Conservation (phyloP, 163 green algal genomes). For the Chlamydomonas reinhardtii region DNA sequence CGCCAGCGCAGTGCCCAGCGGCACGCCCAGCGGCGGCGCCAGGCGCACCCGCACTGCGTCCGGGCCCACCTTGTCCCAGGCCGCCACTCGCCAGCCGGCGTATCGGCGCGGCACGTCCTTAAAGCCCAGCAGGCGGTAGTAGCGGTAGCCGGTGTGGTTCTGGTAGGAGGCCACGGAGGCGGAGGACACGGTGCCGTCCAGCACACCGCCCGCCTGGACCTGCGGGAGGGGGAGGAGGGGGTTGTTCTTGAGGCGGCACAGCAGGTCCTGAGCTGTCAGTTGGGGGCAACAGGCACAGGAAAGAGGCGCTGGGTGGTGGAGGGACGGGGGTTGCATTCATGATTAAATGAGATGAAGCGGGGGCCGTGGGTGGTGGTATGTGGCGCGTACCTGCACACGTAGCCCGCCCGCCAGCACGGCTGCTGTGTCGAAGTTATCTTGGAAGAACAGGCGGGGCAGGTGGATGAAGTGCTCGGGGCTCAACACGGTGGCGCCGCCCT, state of each 20-base stretch:
- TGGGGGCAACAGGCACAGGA: too few species aligned
- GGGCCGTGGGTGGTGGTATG: too few species aligned
- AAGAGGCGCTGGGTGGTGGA: too few species aligned
- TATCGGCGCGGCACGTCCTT: constrained; percentile 50
- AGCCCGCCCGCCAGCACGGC: constrained; percentile 39
- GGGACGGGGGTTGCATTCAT: too few species aligned
- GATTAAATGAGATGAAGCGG: too few species aligned
- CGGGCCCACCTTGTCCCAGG: constrained; percentile 37
- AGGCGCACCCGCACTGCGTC: constrained; percentile 32
- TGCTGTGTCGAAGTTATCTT: constrained; percentile 51
- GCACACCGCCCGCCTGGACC: constrained; percentile 26
- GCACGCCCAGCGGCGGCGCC: constrained; percentile 21
- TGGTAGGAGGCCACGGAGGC: constrained; percentile 45
- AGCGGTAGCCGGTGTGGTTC: constrained; percentile 55
- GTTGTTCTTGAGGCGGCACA: too few species aligned
- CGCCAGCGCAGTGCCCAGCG: neutral
- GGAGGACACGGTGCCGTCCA: constrained; percentile 5
- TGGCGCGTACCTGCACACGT: constrained; percentile 39
- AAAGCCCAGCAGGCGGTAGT: constrained; percentile 54
- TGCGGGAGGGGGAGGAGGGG: neutral
- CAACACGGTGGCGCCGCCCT: constrained; percentile 42
- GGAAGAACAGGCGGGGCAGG: constrained; percentile 54
- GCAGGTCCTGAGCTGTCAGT: too few species aligned
- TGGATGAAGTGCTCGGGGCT: constrained; percentile 57
- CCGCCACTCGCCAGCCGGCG: constrained; percentile 42